Evolutionary conservation across 225 moss, liverwort and hornwort genomes (phyloP), one percentile per base, ranked within the genome.

Genomic region (Takakia lepidozioides): DNA sequence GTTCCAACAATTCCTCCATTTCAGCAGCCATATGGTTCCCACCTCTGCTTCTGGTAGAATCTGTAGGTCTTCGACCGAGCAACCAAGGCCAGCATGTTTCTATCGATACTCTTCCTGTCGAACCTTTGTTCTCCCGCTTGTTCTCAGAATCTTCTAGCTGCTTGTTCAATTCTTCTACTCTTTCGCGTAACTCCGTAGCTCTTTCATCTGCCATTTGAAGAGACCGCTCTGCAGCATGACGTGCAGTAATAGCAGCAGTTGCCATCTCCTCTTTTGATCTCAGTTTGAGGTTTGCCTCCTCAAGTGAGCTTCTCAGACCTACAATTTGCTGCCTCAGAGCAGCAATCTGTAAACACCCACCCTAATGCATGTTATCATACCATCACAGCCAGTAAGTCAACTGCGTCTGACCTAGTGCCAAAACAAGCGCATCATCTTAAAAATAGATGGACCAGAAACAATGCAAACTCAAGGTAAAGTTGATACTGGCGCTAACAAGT

Each of bases 181-280:
- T 85, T 23, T 83, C 69, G 47, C 98, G 82, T 68, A 87, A 65
- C 44, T 91, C 98, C 34, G 78, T 58, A 25, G 83, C 91, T 27
- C 91, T 73, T 70, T 98, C 98, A 66, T 98, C 98, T 19, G 98
- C 87, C 72, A 91, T 87, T 61, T 87, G 82, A 48, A 91, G 87
- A 19, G 98, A 91, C 58, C 91, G 82, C 58, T 98, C 98, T 25
- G 98, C 98, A 27, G 98, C 87, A 49, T 73, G 81, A 25, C 87
- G 85, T 42, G 98, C 91, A 27, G 78, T 76, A 54, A 76, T 91
- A 19, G 98, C 98, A 60, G 98, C 91, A 51, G 76, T 54, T 23
- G 98, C 78, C 91, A 98, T 91, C 54, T 98, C 85, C 67, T 98
- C 98, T 72, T 98, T 98, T 14, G 91, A 91, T 32, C 81, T 75